phyloP scores from a whole-genome alignment of 257 asterid species.

The Solanum chaucha region DNA sequence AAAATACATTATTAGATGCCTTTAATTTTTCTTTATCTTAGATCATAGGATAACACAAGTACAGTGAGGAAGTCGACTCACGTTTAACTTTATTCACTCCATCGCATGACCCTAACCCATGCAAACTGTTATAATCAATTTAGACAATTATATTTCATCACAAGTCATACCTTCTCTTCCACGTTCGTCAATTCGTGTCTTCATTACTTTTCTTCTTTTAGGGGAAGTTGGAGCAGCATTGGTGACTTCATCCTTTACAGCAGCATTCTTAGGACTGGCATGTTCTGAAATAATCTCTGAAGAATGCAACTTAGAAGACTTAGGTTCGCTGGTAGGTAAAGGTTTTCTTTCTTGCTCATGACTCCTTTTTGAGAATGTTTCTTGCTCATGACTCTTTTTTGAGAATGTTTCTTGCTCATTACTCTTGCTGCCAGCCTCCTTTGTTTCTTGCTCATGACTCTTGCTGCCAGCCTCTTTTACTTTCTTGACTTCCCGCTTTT shows the following conservation, averaged over 20 bases:
- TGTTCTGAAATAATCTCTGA: slow-evolving; percentile 23
- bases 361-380: neutral
- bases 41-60: neutral
- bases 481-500: slow-evolving; percentile 25
- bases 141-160: neutral
- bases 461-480: slow-evolving; percentile 29
- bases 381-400: neutral
- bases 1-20: neutral
- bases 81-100: neutral
- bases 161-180: slow-evolving; percentile 91
- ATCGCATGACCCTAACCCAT: neutral
- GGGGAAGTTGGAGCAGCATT: slow-evolving; percentile 42
- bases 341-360: slow-evolving; percentile 22
- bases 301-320: slow-evolving; percentile 23
- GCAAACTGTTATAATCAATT: neutral
- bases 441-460: slow-evolving; percentile 17
- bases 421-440: neutral
- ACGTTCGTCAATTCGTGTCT: slow-evolving; percentile 77
- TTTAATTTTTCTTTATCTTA: neutral
- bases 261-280: slow-evolving; percentile 21
- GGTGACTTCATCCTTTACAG: slow-evolving; percentile 18
- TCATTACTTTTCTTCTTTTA: slow-evolving; percentile 64
- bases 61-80: neutral
- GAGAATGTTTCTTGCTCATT: neutral
- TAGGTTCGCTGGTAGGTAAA: slow-evolving; percentile 15